These are phyloP conservation scores for Graphilbum fragrans DNA, from an alignment of 2,329 filamentous ascomycete species.

Conservation along the genomic window DNA sequence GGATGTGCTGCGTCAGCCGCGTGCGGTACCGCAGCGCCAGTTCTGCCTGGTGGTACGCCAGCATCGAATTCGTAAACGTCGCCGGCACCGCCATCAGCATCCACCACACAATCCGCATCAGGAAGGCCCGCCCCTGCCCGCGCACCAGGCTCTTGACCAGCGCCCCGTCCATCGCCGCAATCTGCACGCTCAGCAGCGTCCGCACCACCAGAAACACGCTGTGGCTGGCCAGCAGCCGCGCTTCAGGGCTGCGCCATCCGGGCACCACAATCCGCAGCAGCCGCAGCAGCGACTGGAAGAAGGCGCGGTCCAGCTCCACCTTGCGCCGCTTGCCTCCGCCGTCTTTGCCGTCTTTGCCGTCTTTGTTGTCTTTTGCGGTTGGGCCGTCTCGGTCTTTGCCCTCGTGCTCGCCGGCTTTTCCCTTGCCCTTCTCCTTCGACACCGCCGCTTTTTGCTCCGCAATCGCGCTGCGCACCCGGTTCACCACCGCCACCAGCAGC, in stretches of 20 bases:
- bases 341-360: conserved; percentile 9
- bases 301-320: conserved; percentile 84
- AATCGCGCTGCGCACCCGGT: conserved; percentile 84
- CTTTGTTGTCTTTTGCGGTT: conserved; percentile 9
- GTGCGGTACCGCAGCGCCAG: conserved; percentile 87
- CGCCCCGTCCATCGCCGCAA: conserved; percentile 88
- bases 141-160: conserved; percentile 87
- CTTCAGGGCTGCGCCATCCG: conserved; percentile 79
- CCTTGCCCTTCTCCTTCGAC: conserved; percentile 42
- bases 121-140: conserved; percentile 81
- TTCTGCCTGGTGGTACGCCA: conserved; percentile 94
- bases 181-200: conserved; percentile 88
- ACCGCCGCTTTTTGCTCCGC: conserved; percentile 75
- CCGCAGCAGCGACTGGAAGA: conserved; percentile 60
- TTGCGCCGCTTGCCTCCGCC: conserved; percentile 45
- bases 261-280: conserved; percentile 82
- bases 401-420: conserved; percentile 11
- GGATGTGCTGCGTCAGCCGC: conserved; percentile 84
- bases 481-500: conserved; percentile 66
- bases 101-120: conserved; percentile 89
- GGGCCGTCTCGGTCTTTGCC: conserved; percentile 1
- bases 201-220: conserved; percentile 84
- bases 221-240: conserved; percentile 76
- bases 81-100: conserved; percentile 94
- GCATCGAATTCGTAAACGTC: conserved; percentile 97